A percentile compares a stretch with the other conserved stretches of the same genome.
Evolutionary conservation across 2,329 filamentous ascomycete species (phyloP).

Genomic region (Apiospora malaysiana): DNA sequence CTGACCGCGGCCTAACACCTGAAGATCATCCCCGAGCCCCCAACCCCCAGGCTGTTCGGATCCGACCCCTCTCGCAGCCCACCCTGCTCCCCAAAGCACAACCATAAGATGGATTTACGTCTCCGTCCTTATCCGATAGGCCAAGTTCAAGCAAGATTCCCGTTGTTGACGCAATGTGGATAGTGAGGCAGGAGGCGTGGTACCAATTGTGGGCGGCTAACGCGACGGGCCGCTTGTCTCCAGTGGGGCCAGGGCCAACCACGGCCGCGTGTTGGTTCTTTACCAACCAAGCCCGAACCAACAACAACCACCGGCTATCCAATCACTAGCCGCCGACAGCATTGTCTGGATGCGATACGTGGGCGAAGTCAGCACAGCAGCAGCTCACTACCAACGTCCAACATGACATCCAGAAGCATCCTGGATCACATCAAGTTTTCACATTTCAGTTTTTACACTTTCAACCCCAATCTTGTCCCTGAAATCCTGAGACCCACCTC

Average conservation of each 20-base stretch:
- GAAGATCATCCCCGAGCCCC: neutral
- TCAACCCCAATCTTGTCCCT: no score
- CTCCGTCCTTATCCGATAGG: no score
- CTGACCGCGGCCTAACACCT: neutral
- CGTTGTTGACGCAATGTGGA: neutral
- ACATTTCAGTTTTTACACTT: neutral
- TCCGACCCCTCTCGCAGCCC: neutral
- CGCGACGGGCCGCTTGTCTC: neutral
- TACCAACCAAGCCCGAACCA: constrained; percentile 1
- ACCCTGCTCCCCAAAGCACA: neutral
- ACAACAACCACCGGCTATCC: neutral
- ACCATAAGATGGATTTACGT: neutral
- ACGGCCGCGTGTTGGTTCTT: neutral
- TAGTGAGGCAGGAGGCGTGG: neutral
- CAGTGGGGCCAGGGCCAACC: neutral
- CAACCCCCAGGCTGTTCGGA: no score
- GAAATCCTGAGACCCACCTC: no score
- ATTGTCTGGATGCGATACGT: neutral
- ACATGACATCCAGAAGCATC: neutral
- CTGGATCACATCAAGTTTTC: neutral
- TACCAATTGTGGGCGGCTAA: neutral
- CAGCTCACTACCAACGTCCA: neutral
- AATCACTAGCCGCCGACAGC: constrained; percentile 1
- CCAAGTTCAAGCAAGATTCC: neutral
- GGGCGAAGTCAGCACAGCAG: neutral